Base-by-base conservation (phyloP, 2,329 filamentous ascomycete genomes). In the Aspergillus quadricinctus region DNA sequence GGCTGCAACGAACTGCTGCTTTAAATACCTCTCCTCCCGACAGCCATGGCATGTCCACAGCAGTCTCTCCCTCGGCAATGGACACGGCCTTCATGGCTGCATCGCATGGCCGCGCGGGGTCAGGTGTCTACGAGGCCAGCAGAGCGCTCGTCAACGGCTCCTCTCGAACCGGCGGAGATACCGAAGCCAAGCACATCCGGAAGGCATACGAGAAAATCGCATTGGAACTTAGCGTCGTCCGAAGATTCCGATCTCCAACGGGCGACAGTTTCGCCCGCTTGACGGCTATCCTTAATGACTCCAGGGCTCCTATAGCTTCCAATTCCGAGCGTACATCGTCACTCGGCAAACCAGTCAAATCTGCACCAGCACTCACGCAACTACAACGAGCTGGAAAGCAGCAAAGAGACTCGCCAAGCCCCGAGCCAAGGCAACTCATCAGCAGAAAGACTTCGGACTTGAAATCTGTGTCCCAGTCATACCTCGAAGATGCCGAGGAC, bases 1-100 rank as follows among this genome's bases (percentile, higher is more conserved):
- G 77, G 73, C 69, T 79, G 45, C 76, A 79, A 57, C 72, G 77
- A 48, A 77, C 76, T 10, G 75, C 76, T 25, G 69, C 74, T 10
- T 64, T 77, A 17, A 76, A 76, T 31, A 77, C 75, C 49, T 78
- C 77, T 4, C 74, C 76, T 19, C 74, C 75, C 4, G 74, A 77
- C 56, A 58, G 63, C 14, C 71, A 74, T 65, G 72, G 72, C 25
- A 60, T 68, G 8, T 58, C 71, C 4, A 50, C 70, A 3, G 60
- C 66, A 21, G 64, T 65, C 1, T 65, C 75, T 21, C 69, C 73
- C 7, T 69, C 75, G 3, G 61, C 65, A 1, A 68, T 74, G 50
- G 75, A 76, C 49, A 66, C 73, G 14, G 63, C 64, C 2, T 73
- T 68, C 51, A 66, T 69, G 35, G 61, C 69, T 46, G 60, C 64